Base-by-base conservation (phyloP, 192 early-diverging fungal species). In the Podochytrium sp. region DNA sequence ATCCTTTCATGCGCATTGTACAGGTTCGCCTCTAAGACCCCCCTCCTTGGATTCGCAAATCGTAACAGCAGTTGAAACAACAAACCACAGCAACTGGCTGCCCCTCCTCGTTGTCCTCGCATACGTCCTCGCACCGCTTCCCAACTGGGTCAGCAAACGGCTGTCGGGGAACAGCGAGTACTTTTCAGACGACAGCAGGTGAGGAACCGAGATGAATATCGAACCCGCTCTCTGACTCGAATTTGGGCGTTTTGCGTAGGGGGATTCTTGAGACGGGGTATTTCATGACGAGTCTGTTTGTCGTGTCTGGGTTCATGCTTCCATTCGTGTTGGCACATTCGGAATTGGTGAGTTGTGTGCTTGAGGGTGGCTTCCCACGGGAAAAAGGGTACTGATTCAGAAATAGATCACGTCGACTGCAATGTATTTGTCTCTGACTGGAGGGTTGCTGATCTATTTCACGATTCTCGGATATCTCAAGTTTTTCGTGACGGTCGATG, bases 1-100 rank as follows among this genome's bases (percentile, higher is more conserved):
- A 96, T 97, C 76, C 88, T 99, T 60, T 97, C 96, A 16, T 96
- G 95, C 74, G 97, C 97, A 35, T 82, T 97, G 66, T 95, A 92
- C 84, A 88, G 82, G 92, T 94, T 83, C 63, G 85, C 51, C 58
- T 66, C 43, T 35, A 35, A n/a, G n/a, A n/a, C n/a, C n/a, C n/a
- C n/a, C 56, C 57, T n/a, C 18, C 14, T 40, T 12, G 2, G 20
- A 23, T 47, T 39, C 79, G 7, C n/a, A 18, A 50, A 0, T 0
- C 65, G 6, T 18, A 66, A n/a, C 64, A 51, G 4, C 38, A 65
- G 34, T 10, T 38, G 38, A n/a, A 34, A 41, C 33, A 30, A 62
- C 27, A 10, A 30, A 43, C 50, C 23, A 32, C 50, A 94, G 93
- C 76, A 97, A 95, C 78, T 99, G 97, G 97, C 93, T 93, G 86